Evolutionary conservation across 1,139 yeast species (phyloP).

Genomic region (Debaryomyces sp.): DNA sequence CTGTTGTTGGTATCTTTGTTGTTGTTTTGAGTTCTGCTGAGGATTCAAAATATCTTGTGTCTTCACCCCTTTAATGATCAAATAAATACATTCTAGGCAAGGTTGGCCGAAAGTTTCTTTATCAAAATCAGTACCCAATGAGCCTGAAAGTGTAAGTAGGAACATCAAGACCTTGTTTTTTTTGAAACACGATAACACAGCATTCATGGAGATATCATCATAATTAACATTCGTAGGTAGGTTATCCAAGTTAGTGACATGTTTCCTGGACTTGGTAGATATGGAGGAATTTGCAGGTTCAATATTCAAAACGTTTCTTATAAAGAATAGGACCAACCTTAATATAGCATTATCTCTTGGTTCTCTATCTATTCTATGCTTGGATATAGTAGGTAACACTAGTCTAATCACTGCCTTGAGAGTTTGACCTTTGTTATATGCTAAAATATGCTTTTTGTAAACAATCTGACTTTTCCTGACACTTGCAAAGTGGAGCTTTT

Average conservation of each 20-base stretch:
- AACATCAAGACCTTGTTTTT: constrained; percentile 74
- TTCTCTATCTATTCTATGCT: constrained; percentile 58
- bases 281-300: constrained; percentile 65
- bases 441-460: constrained; percentile 71
- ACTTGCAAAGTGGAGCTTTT: constrained; percentile 58
- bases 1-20: background rate
- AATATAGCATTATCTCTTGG: constrained; percentile 74
- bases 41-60: constrained; percentile 24
- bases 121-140: constrained; percentile 66
- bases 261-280: constrained; percentile 37
- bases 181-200: constrained; percentile 59
- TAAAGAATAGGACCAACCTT: constrained; percentile 69
- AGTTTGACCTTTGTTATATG: constrained; percentile 60
- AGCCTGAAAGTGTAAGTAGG: constrained; percentile 66
- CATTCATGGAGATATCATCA: constrained; percentile 71
- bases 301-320: constrained; percentile 75
- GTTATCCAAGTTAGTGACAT: constrained; percentile 38
- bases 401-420: constrained; percentile 72
- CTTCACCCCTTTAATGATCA: constrained; percentile 60
- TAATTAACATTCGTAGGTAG: constrained; percentile 56
- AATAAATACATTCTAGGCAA: constrained; percentile 70
- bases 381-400: constrained; percentile 66
- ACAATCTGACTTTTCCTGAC: constrained; percentile 65
- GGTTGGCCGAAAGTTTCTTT: constrained; percentile 60
- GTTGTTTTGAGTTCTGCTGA: constrained; percentile 1